phyloP scores from a whole-genome alignment of 2,329 filamentous ascomycete genomes.

The Neofusicoccum parvum region DNA sequence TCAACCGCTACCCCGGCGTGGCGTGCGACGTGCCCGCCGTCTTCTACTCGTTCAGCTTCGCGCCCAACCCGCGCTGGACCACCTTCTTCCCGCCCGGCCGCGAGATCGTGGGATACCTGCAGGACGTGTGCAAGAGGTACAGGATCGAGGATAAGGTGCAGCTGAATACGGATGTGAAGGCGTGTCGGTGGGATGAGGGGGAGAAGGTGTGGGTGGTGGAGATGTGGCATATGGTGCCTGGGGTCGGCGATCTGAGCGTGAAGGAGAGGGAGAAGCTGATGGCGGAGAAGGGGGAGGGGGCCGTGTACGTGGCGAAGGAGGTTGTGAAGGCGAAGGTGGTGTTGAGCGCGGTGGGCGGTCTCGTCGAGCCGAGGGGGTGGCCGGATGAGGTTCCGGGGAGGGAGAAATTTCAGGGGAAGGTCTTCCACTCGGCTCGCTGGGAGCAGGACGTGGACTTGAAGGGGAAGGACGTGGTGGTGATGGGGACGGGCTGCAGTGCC shows the following conservation, averaged over 20 bases:
- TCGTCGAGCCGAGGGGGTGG: conserved; percentile 57
- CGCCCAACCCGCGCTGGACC: conserved; percentile 55
- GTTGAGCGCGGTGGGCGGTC: conserved; percentile 56
- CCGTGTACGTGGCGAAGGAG: conserved; percentile 56
- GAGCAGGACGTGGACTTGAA: conserved; percentile 54
- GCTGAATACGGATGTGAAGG: conserved; percentile 58
- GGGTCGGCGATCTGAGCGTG: conserved; percentile 55
- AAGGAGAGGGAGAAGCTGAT: conserved; percentile 50
- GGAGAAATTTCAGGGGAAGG: conserved; percentile 56
- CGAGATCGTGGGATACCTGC: conserved; percentile 56
- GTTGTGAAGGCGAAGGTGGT: conserved; percentile 58
- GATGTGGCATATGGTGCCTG: conserved; percentile 53
- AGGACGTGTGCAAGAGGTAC: conserved; percentile 56
- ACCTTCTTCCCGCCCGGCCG: conserved; percentile 50
- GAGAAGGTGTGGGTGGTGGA: conserved; percentile 59
- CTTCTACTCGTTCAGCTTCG: conserved; percentile 61
- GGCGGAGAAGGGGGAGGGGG: conserved; percentile 45
- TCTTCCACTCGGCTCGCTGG: conserved; percentile 62
- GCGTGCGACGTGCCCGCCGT: conserved; percentile 61
- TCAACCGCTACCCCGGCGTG: conserved; percentile 59
- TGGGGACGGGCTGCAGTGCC: conserved; percentile 62
- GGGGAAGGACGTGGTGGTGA: conserved; percentile 59
- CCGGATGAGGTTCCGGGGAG: conserved; percentile 55
- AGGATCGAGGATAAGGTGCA: conserved; percentile 60
- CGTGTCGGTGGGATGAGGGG: conserved; percentile 52